Conservation (phyloP, 1,284 basidiomycete species). For the Austropuccinia psidii region DNA sequence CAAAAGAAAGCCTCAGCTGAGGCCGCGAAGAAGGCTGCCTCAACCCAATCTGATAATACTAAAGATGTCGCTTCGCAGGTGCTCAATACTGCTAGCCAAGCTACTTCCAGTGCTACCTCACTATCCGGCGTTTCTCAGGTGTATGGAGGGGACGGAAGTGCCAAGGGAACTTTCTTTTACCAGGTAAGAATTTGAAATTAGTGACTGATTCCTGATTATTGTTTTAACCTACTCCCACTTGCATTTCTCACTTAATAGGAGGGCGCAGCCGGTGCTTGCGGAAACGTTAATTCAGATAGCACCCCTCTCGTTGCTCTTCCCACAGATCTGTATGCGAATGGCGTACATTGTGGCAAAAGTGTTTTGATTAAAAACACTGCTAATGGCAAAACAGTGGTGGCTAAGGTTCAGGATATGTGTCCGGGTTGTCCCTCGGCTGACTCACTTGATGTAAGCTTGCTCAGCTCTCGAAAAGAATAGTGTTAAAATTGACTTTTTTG, state of each 20-base stretch:
- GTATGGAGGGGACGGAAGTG: conserved; percentile 18
- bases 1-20: not conserved
- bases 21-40: not conserved
- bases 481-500: not conserved
- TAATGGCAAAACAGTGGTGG: conserved; percentile 31
- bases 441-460: conserved; percentile 22
- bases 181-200: conserved; percentile 3
- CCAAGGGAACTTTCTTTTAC: conserved; percentile 29
- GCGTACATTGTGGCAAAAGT: conserved; percentile 27
- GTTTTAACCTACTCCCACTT: not conserved
- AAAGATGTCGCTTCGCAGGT: no score
- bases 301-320: conserved; percentile 30
- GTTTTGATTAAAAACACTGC: conserved; percentile 30
- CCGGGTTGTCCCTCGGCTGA: conserved; percentile 20
- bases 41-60: not conserved
- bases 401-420: conserved; percentile 34
- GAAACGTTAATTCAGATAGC: conserved; percentile 22
- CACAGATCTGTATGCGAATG: conserved; percentile 24
- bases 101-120: not conserved
- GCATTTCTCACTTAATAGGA: not conserved
- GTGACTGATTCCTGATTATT: not conserved
- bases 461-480: not conserved
- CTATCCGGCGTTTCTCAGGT: conserved; percentile 17
- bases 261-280: conserved; percentile 33
- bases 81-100: not conserved